Base-by-base conservation (phyloP, 2,329 filamentous ascomycete genomes). In the Epichloe typhina region DNA sequence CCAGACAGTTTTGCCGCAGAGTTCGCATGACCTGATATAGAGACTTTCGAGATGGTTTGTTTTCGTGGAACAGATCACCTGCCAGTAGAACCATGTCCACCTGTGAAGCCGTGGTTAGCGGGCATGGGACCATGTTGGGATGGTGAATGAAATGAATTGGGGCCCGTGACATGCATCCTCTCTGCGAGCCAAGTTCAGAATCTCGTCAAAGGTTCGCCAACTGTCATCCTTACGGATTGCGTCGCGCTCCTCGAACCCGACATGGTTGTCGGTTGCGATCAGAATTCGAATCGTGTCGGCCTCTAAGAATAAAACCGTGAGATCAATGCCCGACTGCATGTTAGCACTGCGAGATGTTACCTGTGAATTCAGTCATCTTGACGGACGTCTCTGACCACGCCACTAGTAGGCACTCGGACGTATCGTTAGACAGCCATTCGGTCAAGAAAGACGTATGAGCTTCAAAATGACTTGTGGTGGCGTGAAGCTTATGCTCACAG, bases 21-120 rank as follows among this genome's bases (percentile, higher is more conserved):
- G 88, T 93, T 35, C 88, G 83, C 88, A 97, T 97, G 54, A 98
- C 93, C 64, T 98, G 88, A 65, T 93, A 97, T 79, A 98, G 87
- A 31, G 90, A 84, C 63, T 96, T 95, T 53, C 93, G 81, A 6
- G 89, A 96, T 3, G 93, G 94, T 61, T 95, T 95, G 67, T 98
- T 98, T 59, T 98, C 91, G 65, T 98, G 94, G 64, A 98, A 98
- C 1, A 98, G 77, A 64, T 98, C 93, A 45, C 93, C 93, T 3
- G 85, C 91, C 4, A 98, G 81, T 2, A 98, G 76, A 0, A 98
- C 86, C 93, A 98, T 97, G 67, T 98, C 93, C 57, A 98, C 79
- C 78, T 82, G 36, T 15, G 31, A 35, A 7, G 2, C 17, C 36
- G 19, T 46, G 49, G 35, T 53, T 40, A 53, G 46, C 23, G 11